Evolutionary conservation across 495 filamentous ascomycete genomes (phyloP), one percentile per base, ranked within the genome.

Genomic region (Parathielavia hyrcaniae): DNA sequence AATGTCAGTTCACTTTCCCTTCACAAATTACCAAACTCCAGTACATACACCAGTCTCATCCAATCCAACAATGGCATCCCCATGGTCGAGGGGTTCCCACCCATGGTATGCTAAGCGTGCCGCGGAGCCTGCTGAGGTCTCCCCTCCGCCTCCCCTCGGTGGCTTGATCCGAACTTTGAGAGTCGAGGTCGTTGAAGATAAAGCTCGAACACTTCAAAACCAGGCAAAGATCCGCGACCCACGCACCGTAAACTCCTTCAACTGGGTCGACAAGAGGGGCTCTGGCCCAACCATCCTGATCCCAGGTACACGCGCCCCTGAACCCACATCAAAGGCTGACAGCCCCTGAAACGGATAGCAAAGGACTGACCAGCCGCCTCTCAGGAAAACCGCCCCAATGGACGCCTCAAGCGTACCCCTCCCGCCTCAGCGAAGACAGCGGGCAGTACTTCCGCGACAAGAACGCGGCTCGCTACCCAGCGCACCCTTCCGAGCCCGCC

Each of bases 361-460:
- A 12, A 39, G 50, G 20, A 45, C 46, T 12, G 2, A 12, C 23
- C 26, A 13, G 16, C 10, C 13, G 1, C 20, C 44, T 17, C 19
- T 2, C 53, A 85, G 84, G 81, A 19, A 71, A 72, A 45, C 86
- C 84, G 5, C 80, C 82, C 32, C 58, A 57, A 3, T 87, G 83
- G 83, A 82, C 76, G 1, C 84, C 86, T 0, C 71, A 74, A 2
- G 19, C 60, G 0, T 53, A 69, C 26, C 61, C 69, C 47, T 58
- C 48, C 6, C 45, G 62, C 14, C 75, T 87, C 39, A 61, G 63
- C 2, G 65, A 76, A 52, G 85, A 88, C 58, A 67, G 36, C 23
- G 83, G 79, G 2, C 49, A 64, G 5, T 84, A 79, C 58, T 82
- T 77, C 60, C 81, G 84, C 9, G 86, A 90, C 68, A 67, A 69